phyloP scores from a whole-genome alignment of 768 basidiomycete genomes.

The Asterophora lycoperdoides region DNA sequence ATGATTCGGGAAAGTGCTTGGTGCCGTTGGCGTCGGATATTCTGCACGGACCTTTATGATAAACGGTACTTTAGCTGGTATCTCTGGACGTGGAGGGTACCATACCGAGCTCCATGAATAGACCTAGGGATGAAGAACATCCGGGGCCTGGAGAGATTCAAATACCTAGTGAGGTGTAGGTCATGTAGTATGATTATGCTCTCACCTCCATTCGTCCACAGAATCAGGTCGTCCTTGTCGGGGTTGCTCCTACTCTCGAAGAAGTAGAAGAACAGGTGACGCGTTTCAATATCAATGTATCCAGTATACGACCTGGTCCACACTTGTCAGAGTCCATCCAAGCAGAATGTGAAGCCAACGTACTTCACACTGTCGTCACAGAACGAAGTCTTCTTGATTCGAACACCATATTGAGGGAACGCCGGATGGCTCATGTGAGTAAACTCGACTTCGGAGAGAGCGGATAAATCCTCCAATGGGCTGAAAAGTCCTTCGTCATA shows the following conservation, averaged over 20 bases:
- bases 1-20: conserved; percentile 53
- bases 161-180: background rate
- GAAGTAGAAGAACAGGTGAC: conserved; percentile 73
- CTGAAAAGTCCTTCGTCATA: conserved; percentile 31
- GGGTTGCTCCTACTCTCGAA: conserved; percentile 67
- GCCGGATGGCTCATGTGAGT: conserved; percentile 40
- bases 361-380: conserved; percentile 56
- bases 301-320: conserved; percentile 55
- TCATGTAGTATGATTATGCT: background rate
- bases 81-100: conserved; percentile 21
- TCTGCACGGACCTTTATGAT: conserved; percentile 57
- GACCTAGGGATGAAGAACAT: conserved; percentile 46
- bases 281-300: conserved; percentile 60
- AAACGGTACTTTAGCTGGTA: background rate
- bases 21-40: conserved; percentile 48
- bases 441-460: conserved; percentile 31
- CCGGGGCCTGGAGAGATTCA: conserved; percentile 31
- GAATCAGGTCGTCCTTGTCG: conserved; percentile 56
- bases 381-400: conserved; percentile 57
- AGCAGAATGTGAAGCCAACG: background rate
- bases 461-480: conserved; percentile 29
- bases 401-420: conserved; percentile 48
- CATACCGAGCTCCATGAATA: conserved; percentile 71
- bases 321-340: background rate
- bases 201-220: conserved; percentile 49